phyloP scores from a whole-genome alignment of 441 rosid genomes.

The Corymbia citriodora region DNA sequence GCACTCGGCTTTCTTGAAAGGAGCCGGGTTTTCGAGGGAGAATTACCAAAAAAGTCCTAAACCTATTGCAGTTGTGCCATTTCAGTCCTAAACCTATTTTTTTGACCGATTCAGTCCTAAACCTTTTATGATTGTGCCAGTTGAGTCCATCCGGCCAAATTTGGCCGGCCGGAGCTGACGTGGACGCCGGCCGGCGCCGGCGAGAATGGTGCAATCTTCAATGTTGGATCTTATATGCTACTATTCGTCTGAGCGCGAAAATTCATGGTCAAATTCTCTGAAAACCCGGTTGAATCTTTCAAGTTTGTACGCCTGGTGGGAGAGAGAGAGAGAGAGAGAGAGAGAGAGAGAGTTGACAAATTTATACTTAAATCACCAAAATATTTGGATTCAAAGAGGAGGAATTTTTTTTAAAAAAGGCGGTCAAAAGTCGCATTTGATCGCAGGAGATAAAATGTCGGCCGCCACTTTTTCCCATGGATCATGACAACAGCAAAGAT shows the following conservation, averaged over 20 bases:
- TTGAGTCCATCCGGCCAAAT: no score
- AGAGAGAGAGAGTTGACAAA: neutral
- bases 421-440: neutral
- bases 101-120: no score
- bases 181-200: no score
- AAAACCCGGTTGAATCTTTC: neutral
- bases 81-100: no score
- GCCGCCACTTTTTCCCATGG: neutral
- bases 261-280: neutral
- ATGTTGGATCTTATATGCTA: neutral
- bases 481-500: neutral
- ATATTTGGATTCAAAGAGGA: neutral
- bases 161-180: no score
- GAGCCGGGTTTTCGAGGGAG: no score
- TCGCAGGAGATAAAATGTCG: neutral
- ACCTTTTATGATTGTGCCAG: no score
- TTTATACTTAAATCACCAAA: neutral
- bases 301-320: neutral
- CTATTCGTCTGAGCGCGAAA: neutral
- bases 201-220: neutral
- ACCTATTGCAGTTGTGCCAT: no score
- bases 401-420: neutral
- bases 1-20: neutral
- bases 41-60: no score
- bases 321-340: no score